Percentiles rank a stretch among this genome's conserved stretches.
These are phyloP conservation scores for Umbelopsis sp. DNA, from an alignment of 192 early-diverging fungal genomes.

Conservation along the genomic window DNA sequence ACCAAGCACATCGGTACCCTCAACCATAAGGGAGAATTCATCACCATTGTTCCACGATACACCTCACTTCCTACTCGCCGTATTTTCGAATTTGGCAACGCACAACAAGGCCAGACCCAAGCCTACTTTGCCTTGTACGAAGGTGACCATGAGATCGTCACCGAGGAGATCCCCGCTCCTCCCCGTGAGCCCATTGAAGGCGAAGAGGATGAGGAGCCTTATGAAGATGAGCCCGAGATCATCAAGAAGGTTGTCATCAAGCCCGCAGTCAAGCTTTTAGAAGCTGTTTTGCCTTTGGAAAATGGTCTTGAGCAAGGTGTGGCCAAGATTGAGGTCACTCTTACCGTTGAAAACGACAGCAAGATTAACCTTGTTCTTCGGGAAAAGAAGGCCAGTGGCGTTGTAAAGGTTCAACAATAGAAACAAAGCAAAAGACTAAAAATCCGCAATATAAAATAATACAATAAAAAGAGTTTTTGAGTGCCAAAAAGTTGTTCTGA, in stretches of 20 bases:
- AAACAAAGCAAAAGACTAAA: too few species aligned
- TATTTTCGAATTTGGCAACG: constrained; percentile 70
- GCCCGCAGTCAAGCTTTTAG: constrained; percentile 63
- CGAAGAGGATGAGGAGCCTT: constrained; percentile 55
- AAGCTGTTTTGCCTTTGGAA: constrained; percentile 64
- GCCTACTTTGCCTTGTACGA: constrained; percentile 86
- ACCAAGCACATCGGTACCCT: constrained; percentile 79
- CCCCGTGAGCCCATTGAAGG: constrained; percentile 55
- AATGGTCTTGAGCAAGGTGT: constrained; percentile 51
- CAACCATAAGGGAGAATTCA: constrained; percentile 71
- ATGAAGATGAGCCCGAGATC: constrained; percentile 42
- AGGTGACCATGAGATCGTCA: constrained; percentile 68
- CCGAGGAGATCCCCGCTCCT: constrained; percentile 47
- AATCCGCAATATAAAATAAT: too few species aligned
- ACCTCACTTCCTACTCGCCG: constrained; percentile 87
- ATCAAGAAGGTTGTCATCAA: constrained; percentile 47
- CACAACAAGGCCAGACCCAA: constrained; percentile 64
- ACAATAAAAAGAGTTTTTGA: too few species aligned
- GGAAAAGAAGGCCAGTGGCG: constrained; percentile 52
- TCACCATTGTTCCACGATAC: constrained; percentile 78
- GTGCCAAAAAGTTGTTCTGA: too few species aligned
- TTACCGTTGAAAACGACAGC: constrained; percentile 50
- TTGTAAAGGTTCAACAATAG: constrained; percentile 46
- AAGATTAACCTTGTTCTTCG: constrained; percentile 55
- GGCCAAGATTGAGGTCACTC: constrained; percentile 51